Conservation (phyloP, 2,329 filamentous ascomycete species). For the Colletotrichum lupini region DNA sequence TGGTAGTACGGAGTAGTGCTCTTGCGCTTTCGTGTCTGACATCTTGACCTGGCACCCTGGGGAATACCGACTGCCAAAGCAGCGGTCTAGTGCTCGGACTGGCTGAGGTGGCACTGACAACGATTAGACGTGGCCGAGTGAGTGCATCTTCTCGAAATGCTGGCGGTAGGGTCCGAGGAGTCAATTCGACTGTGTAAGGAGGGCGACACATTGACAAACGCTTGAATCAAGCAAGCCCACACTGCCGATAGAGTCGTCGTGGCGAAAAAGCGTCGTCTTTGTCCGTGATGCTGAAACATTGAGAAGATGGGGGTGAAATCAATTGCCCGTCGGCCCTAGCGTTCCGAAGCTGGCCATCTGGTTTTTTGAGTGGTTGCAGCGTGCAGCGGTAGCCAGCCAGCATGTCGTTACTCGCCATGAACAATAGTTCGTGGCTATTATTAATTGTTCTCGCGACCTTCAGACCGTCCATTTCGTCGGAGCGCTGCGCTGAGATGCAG, state of each 20-base stretch:
- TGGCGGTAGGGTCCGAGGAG: constrained; percentile 8
- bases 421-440: not conserved
- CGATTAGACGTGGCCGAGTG: not conserved
- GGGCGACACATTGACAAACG: constrained; percentile 11
- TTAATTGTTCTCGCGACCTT: constrained; percentile 13
- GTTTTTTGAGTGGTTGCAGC: constrained; percentile 23
- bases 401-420: constrained; percentile 11
- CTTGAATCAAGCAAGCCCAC: constrained; percentile 21
- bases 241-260: constrained; percentile 9
- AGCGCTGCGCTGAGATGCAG: constrained; percentile 4
- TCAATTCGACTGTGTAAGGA: constrained; percentile 5
- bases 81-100: constrained; percentile 7
- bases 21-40: constrained; percentile 11
- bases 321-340: constrained; percentile 13
- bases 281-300: constrained; percentile 34
- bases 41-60: not conserved
- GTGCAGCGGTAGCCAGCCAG: not conserved
- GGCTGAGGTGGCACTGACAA: constrained; percentile 15
- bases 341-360: constrained; percentile 21
- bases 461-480: not conserved
- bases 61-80: constrained; percentile 8
- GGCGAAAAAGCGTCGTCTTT: constrained; percentile 35
- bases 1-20: not conserved
- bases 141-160: constrained; percentile 8
- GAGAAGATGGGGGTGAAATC: constrained; percentile 34